phyloP scores from a whole-genome alignment of 2,329 filamentous ascomycete species.

The Curvularia lunata region DNA sequence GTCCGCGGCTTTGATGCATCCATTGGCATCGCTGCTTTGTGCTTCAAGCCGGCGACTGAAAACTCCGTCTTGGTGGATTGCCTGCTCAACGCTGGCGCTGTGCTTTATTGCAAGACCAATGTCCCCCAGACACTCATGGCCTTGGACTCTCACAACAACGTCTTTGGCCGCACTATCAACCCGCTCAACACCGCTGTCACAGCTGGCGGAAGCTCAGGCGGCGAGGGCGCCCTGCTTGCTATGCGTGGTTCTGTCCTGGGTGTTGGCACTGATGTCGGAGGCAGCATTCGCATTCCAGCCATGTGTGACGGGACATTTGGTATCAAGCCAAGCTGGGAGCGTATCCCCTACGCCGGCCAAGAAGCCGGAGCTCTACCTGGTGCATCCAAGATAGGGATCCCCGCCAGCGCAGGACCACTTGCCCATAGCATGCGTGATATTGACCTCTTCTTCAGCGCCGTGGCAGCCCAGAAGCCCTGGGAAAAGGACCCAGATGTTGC shows the following conservation, averaged over 20 bases:
- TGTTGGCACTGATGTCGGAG: constrained; percentile 63
- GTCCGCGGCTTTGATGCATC: constrained; percentile 54
- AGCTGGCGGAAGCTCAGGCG: constrained; percentile 60
- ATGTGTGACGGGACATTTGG: constrained; percentile 59
- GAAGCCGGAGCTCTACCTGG: constrained; percentile 56
- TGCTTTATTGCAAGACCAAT: constrained; percentile 62
- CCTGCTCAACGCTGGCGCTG: constrained; percentile 55
- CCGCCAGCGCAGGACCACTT: constrained; percentile 56
- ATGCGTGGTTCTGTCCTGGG: constrained; percentile 58
- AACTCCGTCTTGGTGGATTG: constrained; percentile 53
- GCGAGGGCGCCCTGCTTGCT: constrained; percentile 60
- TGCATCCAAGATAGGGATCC: constrained; percentile 54
- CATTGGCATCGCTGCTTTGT: constrained; percentile 52
- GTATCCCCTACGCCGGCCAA: constrained; percentile 61
- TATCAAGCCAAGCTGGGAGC: constrained; percentile 53
- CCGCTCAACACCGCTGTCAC: constrained; percentile 57
- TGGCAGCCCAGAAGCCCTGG: constrained; percentile 62
- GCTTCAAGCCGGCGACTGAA: constrained; percentile 51
- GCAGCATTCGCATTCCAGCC: constrained; percentile 59
- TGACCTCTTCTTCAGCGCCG: constrained; percentile 60
- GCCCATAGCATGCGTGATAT: constrained; percentile 58
- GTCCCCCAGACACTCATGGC: constrained; percentile 62
- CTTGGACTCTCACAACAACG: constrained; percentile 60
- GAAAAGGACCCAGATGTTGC: constrained; percentile 54
- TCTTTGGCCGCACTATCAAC: constrained; percentile 57